Percentiles rank a stretch among this genome's conserved stretches.
phyloP scores from a whole-genome alignment of 805 yeast species.

The Maudiozyma saulgeensis region DNA sequence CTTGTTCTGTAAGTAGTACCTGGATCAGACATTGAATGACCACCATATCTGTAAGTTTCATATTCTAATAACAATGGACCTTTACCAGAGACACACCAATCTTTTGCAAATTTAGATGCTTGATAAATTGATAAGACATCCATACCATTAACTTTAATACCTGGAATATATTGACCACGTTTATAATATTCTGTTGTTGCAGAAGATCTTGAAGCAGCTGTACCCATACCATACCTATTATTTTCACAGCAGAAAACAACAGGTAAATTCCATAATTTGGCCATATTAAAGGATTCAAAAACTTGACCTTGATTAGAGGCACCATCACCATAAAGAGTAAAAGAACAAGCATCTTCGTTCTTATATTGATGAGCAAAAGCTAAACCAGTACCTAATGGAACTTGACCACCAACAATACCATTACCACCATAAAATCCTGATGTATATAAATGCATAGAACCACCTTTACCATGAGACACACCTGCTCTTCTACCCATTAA shows the following conservation, averaged over 20 bases:
- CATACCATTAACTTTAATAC: conserved; percentile 98
- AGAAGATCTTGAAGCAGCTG: conserved; percentile 92
- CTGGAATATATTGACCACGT: conserved; percentile 99
- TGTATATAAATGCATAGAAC: conserved; percentile 98
- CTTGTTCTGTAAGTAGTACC: conserved; percentile 99
- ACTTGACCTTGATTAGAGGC: conserved; percentile 99
- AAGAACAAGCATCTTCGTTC: conserved; percentile 70
- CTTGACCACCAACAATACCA: conserved; percentile 99
- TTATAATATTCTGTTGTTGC: conserved; percentile 95
- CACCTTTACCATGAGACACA: conserved; percentile 96
- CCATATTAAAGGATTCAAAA: conserved; percentile 97
- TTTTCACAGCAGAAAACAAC: conserved; percentile 94
- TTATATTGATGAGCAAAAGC: conserved; percentile 97
- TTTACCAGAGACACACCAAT: conserved; percentile 86
- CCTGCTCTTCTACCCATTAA: conserved; percentile 95
- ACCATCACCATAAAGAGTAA: conserved; percentile 95
- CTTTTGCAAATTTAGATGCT: conserved; percentile 94
- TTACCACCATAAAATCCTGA: conserved; percentile 97
- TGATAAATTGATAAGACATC: conserved; percentile 90
- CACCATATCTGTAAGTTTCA: conserved; percentile 99
- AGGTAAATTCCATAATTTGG: conserved; percentile 96
- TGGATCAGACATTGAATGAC: conserved; percentile 99
- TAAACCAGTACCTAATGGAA: conserved; percentile 94
- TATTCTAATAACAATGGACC: conserved; percentile 95
- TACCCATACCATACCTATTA: conserved; percentile 99